Evolutionary conservation across 768 basidiomycete genomes (phyloP).

Genomic region (Hemileccinum impolitum): DNA sequence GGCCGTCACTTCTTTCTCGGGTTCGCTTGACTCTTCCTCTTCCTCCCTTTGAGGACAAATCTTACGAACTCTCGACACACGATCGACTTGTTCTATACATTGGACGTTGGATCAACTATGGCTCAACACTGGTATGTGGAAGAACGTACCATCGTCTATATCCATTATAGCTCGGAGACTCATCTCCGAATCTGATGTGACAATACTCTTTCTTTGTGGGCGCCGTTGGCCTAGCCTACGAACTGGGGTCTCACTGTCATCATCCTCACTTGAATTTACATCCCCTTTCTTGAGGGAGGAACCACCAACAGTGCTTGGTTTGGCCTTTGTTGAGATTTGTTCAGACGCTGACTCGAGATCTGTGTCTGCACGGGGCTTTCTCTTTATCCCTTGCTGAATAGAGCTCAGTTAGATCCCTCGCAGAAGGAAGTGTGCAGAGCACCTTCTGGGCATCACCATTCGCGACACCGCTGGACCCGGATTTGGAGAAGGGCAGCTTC

Average conservation of each 20-base stretch:
- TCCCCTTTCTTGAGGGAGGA: conserved; percentile 42
- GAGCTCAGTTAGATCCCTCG: conserved; percentile 15
- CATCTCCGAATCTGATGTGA: conserved; percentile 43
- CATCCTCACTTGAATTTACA: conserved; percentile 55
- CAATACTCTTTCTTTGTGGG: conserved; percentile 31
- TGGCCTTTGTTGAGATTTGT: conserved; percentile 1
- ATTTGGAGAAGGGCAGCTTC: background rate
- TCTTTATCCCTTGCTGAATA: conserved; percentile 35
- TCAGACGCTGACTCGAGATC: conserved; percentile 28
- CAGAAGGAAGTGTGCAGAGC: background rate
- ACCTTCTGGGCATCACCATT: conserved; percentile 6
- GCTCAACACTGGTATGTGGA: conserved; percentile 10
- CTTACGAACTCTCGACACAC: conserved; percentile 14
- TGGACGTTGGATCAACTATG: background rate
- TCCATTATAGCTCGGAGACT: conserved; percentile 69
- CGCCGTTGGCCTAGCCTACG: conserved; percentile 23
- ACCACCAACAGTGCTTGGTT: conserved; percentile 6
- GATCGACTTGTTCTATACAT: conserved; percentile 24
- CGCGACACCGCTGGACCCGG: background rate
- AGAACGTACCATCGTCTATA: conserved; percentile 63
- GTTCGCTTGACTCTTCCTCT: conserved; percentile 29
- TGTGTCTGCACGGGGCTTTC: conserved; percentile 38
- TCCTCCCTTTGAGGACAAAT: conserved; percentile 20
- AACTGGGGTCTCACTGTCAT: conserved; percentile 37
- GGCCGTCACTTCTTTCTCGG: conserved; percentile 32